A percentile compares a stretch with the other conserved stretches of the same genome.
phyloP scores from a whole-genome alignment of 495 filamentous ascomycete genomes.

The Penicillium malachiteum region DNA sequence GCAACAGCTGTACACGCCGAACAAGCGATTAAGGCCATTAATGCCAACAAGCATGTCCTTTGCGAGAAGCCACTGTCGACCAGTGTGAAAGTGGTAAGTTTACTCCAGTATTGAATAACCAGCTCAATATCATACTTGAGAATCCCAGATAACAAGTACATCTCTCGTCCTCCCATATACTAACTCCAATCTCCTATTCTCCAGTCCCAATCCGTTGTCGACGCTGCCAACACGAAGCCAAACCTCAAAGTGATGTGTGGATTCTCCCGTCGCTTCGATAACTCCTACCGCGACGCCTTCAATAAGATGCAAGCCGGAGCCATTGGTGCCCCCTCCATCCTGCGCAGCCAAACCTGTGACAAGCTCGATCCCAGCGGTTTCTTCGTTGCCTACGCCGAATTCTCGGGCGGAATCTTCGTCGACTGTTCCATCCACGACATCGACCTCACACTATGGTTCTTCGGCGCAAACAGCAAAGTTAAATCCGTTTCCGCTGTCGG shows the following conservation, averaged over 20 bases:
- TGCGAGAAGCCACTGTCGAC: slow-evolving; percentile 57
- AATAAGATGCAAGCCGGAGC: slow-evolving; percentile 42
- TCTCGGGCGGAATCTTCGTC: slow-evolving; percentile 58
- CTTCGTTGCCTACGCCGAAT: slow-evolving; percentile 55
- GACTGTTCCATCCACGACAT: slow-evolving; percentile 59
- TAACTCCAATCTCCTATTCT: not conserved
- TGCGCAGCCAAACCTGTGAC: slow-evolving; percentile 59
- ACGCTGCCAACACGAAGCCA: slow-evolving; percentile 46
- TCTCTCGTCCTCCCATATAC: not conserved
- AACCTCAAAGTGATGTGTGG: slow-evolving; percentile 53
- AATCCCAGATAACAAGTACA: not conserved
- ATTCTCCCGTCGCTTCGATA: slow-evolving; percentile 57
- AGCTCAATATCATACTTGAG: no score
- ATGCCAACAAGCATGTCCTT: slow-evolving; percentile 52
- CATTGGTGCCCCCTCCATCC: slow-evolving; percentile 50
- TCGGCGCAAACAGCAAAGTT: slow-evolving; percentile 41
- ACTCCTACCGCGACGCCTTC: slow-evolving; percentile 51
- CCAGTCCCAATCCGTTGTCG: slow-evolving; percentile 54
- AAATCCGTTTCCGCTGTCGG: slow-evolving; percentile 52
- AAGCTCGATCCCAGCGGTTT: slow-evolving; percentile 52
- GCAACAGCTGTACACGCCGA: slow-evolving; percentile 57
- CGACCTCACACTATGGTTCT: slow-evolving; percentile 56
- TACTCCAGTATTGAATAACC: not conserved
- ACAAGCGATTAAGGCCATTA: slow-evolving; percentile 56
- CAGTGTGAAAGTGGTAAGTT: slow-evolving; percentile 51